phyloP scores from a whole-genome alignment of 805 yeast genomes.

The Cyberlindnera sargentensis region DNA sequence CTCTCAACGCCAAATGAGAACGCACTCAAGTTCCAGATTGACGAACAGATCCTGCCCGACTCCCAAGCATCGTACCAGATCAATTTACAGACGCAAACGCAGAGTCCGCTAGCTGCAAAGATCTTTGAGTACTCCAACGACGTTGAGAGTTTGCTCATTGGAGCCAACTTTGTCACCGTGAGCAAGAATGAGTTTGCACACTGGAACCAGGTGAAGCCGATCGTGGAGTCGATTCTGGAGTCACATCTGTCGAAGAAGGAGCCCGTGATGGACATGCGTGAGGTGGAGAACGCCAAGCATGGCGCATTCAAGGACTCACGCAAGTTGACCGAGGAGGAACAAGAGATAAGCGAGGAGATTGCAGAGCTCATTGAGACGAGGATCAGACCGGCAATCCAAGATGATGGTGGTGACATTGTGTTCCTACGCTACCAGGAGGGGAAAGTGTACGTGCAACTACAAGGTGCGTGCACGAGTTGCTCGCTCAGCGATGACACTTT shows the following conservation, averaged over 20 bases:
- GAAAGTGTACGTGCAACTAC: constrained; percentile 77
- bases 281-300: constrained; percentile 3
- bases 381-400: constrained; percentile 96
- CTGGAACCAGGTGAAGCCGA: constrained; percentile 70
- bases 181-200: constrained; percentile 58
- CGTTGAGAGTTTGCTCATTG: constrained; percentile 66
- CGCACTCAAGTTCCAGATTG: constrained; percentile 56
- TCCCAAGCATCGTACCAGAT: constrained; percentile 17
- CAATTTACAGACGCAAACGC: constrained; percentile 21
- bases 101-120: constrained; percentile 57
- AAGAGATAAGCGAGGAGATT: constrained; percentile 81
- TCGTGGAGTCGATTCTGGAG: constrained; percentile 45
- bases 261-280: constrained; percentile 18
- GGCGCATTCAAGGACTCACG: constrained; percentile 2
- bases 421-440: constrained; percentile 84
- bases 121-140: constrained; percentile 48
- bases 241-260: constrained; percentile 26
- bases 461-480: constrained; percentile 95
- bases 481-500: constrained; percentile 86
- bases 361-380: constrained; percentile 90
- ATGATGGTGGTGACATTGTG: constrained; percentile 96
- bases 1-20: constrained; percentile 68
- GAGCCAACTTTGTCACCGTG: constrained; percentile 66
- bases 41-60: constrained; percentile 27
- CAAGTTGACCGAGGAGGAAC: constrained; percentile 48